Evolutionary conservation across 768 basidiomycete genomes (phyloP), one percentile per base, ranked within the genome.

Genomic region (Xerocomus brunneocitrinus): DNA sequence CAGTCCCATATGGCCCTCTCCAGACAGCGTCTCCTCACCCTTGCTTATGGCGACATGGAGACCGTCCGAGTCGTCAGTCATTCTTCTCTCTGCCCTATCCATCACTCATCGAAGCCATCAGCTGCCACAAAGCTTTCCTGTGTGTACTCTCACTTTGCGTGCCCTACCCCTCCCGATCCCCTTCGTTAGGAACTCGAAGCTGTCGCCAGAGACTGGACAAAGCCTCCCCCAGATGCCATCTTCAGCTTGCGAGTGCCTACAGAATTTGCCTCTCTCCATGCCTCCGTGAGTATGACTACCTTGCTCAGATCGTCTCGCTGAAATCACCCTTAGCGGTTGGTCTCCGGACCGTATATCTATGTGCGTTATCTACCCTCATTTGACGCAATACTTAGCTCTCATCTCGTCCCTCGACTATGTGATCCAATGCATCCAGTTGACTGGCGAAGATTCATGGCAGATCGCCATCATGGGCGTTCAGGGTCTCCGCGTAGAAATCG

Each of bases 361-460:
- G 90, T 89, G 67, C 47, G 82, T 71, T 32, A 56, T 58, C 56
- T 50, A 45, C 49, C 60, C 50, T 19, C 47, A 41, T 28, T 42
- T 45, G 47, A 43, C 40, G 50, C 56, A 59, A 52, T 48, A 40
- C 30, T 9, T 25, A 45, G 30, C 34, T 34, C 47, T 60, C 49
- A 58, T 54, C 28, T 54, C 53, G 30, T 49, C 32, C 56, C 48
- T 58, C 46, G 58, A 39, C 51, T 62, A 60, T 63, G 61, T 63
- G 62, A 43, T 40, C 56, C 57, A 57, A 60, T 36, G 16, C 49
- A 57, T 54, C 12, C 58, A 91, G 89, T 74, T 92, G 53, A 89
- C 87, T 13, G 80, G 85, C 48, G 89, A 93, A 66, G 91, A 91
- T 62, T 91, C 91, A 7, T 93, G 84, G 67, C 88, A 91, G 74